phyloP scores from a whole-genome alignment of 148 eudicot species.

The Bassia scoparia region DNA sequence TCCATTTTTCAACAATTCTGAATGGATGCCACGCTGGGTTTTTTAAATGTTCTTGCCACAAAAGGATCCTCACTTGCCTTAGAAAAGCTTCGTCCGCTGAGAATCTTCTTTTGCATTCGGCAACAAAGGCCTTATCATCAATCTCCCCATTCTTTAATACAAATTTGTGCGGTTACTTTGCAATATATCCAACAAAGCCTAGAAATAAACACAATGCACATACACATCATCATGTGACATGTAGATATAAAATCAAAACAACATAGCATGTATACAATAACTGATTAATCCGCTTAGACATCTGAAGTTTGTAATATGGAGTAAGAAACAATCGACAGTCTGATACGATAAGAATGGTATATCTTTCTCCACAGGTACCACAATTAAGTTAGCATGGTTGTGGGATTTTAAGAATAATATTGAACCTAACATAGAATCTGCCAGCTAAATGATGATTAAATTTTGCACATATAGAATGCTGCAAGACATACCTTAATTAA shows the following conservation, averaged over 20 bases:
- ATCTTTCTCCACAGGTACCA: no score
- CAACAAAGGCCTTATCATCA: constrained; percentile 59
- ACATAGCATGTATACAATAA: neutral
- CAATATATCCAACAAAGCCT: constrained; percentile 54
- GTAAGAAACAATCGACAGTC: no score
- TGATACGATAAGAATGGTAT: neutral
- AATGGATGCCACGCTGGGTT: constrained; percentile 79
- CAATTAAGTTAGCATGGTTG: no score
- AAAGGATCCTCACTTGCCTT: constrained; percentile 64
- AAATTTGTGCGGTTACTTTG: constrained; percentile 40
- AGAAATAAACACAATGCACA: constrained; percentile 5
- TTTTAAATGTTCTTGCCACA: constrained; percentile 79
- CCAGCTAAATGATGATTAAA: neutral
- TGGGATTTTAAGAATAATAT: no score
- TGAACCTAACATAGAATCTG: no score
- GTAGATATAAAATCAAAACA: neutral
- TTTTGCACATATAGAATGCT: constrained; percentile 3
- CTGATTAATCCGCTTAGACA: no score
- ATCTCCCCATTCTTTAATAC: constrained; percentile 81
- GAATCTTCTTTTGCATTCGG: constrained; percentile 49
- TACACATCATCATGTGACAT: neutral
- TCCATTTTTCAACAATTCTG: constrained; percentile 39
- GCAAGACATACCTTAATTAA: constrained; percentile 50
- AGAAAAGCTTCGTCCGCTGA: constrained; percentile 43
- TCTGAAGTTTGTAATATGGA: neutral